These are phyloP conservation scores for Yarrowia sp. DNA, from an alignment of 805 yeast species.

Conservation along the genomic window DNA sequence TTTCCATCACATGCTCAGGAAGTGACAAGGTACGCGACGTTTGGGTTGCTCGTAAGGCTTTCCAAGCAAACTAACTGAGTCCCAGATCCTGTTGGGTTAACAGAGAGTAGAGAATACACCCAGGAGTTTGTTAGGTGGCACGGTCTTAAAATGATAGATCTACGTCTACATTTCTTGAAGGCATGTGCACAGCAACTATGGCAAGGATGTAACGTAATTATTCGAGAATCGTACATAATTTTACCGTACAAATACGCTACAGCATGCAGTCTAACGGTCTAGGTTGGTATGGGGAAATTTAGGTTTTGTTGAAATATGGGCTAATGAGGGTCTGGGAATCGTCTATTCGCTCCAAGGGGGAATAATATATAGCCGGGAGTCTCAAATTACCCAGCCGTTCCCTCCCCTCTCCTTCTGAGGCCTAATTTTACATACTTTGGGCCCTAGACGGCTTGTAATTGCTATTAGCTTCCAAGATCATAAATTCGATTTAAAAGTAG, in stretches of 20 bases:
- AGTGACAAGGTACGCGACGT: background rate
- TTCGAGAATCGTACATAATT: too few species aligned
- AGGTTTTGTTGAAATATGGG: background rate
- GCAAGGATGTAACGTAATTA: background rate
- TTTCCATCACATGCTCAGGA: background rate
- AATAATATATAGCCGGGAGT: background rate
- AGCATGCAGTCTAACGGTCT: background rate
- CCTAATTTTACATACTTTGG: background rate
- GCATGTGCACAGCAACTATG: background rate
- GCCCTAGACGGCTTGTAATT: background rate
- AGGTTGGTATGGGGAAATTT: background rate
- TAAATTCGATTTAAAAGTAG: constrained; percentile 6
- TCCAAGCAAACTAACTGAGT: background rate
- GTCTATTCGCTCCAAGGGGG: background rate
- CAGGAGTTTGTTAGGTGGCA: too few species aligned
- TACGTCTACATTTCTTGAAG: background rate
- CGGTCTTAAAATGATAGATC: too few species aligned
- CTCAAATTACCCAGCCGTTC: background rate
- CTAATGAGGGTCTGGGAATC: background rate
- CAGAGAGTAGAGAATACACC: too few species aligned
- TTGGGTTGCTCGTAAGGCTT: background rate
- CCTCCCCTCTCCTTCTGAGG: background rate
- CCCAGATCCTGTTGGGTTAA: background rate
- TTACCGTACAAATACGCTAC: background rate
- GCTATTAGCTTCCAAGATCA: background rate